Conservation (phyloP, 75 land plant species). For the Pinus albicaulis region DNA sequence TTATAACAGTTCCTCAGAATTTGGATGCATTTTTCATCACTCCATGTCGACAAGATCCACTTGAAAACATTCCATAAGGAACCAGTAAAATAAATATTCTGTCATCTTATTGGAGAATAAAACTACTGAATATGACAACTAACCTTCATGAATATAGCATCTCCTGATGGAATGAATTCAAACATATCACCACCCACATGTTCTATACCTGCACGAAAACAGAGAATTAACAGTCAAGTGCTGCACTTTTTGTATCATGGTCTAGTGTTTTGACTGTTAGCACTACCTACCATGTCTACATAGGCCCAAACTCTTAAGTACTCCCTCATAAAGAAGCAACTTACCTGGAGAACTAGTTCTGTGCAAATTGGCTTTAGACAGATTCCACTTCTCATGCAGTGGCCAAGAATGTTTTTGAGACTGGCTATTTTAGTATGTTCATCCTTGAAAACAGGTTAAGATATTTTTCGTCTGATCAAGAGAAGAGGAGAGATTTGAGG, state of each 20-base stretch:
- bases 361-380: too few species aligned
- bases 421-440: too few species aligned
- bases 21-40: conserved; percentile 50
- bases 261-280: too few species aligned
- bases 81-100: not conserved
- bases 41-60: conserved; percentile 72
- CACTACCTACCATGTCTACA: too few species aligned
- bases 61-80: conserved; percentile 9
- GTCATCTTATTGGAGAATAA: not conserved
- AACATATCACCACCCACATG: conserved; percentile 40
- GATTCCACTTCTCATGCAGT: too few species aligned
- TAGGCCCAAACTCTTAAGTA: too few species aligned
- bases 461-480: too few species aligned
- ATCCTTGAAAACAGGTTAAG: too few species aligned
- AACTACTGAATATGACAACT: not conserved
- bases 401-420: too few species aligned
- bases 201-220: conserved; percentile 21
- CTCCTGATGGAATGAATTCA: conserved; percentile 21
- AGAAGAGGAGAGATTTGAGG: too few species aligned
- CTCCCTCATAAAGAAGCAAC: too few species aligned
- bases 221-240: not conserved
- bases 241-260: not conserved
- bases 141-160: conserved; percentile 46
- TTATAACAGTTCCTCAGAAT: conserved; percentile 57
- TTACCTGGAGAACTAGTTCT: too few species aligned